Evolutionary conservation across 2,329 filamentous ascomycete species (phyloP).

Genomic region (Piedraia hortae): DNA sequence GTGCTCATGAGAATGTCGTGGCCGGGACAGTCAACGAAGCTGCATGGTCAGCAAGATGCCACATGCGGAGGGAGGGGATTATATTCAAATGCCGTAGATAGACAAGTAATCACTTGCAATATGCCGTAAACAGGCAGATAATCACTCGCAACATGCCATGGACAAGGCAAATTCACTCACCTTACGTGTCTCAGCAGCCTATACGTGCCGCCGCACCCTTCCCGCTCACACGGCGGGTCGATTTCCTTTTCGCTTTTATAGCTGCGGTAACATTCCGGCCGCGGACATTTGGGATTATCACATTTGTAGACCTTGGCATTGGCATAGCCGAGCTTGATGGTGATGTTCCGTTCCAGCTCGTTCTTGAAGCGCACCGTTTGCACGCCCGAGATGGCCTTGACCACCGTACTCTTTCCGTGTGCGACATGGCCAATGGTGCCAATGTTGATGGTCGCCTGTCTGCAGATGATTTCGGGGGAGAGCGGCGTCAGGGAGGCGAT

Average conservation of each 20-base stretch:
- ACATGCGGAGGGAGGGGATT: no score
- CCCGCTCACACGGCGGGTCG: slow-evolving; percentile 80
- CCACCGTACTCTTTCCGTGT: slow-evolving; percentile 94
- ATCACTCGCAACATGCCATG: no score
- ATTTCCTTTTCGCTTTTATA: slow-evolving; percentile 99
- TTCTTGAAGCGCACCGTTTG: slow-evolving; percentile 99
- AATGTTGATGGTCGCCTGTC: slow-evolving; percentile 97
- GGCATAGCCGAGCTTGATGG: slow-evolving; percentile 97
- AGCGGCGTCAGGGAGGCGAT: slow-evolving; percentile 54
- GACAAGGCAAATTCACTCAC: slow-evolving; percentile 36
- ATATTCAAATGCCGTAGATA: no score
- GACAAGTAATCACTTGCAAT: slow-evolving; percentile 3
- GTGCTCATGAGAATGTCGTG: slow-evolving; percentile 99
- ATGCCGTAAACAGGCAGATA: background rate
- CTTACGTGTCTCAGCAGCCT: slow-evolving; percentile 74
- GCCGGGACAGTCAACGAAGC: slow-evolving; percentile 93
- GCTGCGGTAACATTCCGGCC: slow-evolving; percentile 84
- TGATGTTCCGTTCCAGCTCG: slow-evolving; percentile 95
- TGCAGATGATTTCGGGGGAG: slow-evolving; percentile 86
- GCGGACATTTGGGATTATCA: slow-evolving; percentile 68
- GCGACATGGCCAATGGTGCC: slow-evolving; percentile 96
- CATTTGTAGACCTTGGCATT: slow-evolving; percentile 99
- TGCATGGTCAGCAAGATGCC: slow-evolving; percentile 3
- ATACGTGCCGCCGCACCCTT: slow-evolving; percentile 73
- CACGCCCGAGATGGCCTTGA: slow-evolving; percentile 96